These are phyloP conservation scores for Athelia psychrophila DNA, from an alignment of 1,284 basidiomycete species.

Conservation along the genomic window DNA sequence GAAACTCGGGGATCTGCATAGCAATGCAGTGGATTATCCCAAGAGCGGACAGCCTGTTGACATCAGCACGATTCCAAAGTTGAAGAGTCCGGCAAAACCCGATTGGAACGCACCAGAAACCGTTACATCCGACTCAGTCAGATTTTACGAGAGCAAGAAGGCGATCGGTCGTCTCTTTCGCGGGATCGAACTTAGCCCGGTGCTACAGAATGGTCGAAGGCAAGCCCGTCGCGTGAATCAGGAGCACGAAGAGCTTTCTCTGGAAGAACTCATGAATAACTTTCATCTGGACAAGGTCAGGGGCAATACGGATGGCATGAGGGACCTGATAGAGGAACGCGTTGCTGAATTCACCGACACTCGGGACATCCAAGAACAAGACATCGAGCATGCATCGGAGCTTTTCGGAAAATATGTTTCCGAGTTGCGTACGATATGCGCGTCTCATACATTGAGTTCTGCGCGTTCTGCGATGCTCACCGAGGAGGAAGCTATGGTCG, in stretches of 20 bases:
- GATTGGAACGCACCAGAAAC: conserved; percentile 70
- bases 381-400: conserved; percentile 5
- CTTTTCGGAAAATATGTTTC: conserved; percentile 44
- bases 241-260: conserved; percentile 11
- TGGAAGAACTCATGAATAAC: conserved; percentile 21
- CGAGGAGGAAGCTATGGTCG: conserved; percentile 60
- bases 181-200: conserved; percentile 46
- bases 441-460: conserved; percentile 43
- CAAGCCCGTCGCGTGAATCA: conserved; percentile 13
- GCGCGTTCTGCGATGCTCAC: conserved; percentile 40
- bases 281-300: conserved; percentile 18
- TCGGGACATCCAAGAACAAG: background rate
- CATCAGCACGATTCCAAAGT: conserved; percentile 44
- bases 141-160: conserved; percentile 47
- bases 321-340: background rate
- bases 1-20: conserved; percentile 60
- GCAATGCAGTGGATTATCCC: conserved; percentile 69
- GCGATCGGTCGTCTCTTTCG: conserved; percentile 60
- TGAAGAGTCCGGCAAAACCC: conserved; percentile 36
- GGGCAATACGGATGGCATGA: background rate
- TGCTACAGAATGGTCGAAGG: conserved; percentile 20
- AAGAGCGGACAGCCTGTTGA: conserved; percentile 61
- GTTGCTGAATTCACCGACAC: background rate
- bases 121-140: conserved; percentile 25
- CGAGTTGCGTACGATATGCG: conserved; percentile 48